phyloP scores from a whole-genome alignment of 2,329 filamentous ascomycete species.

The Neonectria coccinea region DNA sequence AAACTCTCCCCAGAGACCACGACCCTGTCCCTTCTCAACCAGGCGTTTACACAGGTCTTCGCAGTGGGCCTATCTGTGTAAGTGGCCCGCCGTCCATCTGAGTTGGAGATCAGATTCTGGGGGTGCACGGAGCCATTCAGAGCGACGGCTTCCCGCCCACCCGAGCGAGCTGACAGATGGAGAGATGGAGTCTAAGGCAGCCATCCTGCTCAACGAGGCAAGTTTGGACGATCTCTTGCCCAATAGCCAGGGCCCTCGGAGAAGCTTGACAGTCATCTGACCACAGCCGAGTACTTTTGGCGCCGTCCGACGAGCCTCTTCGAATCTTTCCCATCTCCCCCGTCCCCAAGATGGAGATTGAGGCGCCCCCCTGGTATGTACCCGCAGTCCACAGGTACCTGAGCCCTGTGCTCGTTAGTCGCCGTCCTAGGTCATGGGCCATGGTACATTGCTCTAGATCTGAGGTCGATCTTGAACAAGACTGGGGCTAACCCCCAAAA shows the following conservation, averaged over 20 bases:
- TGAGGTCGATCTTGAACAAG: constrained; percentile 35
- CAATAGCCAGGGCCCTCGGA: constrained; percentile 25
- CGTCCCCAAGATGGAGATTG: constrained; percentile 25
- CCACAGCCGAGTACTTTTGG: constrained; percentile 22
- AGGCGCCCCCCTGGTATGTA: constrained; percentile 20
- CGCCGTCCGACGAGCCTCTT: constrained; percentile 16
- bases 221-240: constrained; percentile 11
- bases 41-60: not conserved
- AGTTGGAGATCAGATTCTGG: constrained; percentile 16
- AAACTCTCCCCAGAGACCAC: constrained; percentile 19
- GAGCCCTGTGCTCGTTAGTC: constrained; percentile 4
- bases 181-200: constrained; percentile 26
- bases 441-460: constrained; percentile 27
- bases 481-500: constrained; percentile 32
- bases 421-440: constrained; percentile 16
- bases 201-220: constrained; percentile 18
- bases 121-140: constrained; percentile 16
- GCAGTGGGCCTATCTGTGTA: constrained; percentile 16
- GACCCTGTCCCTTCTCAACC: not conserved
- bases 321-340: constrained; percentile 11
- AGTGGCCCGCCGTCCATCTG: constrained; percentile 10
- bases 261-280: constrained; percentile 35
- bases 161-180: constrained; percentile 29
- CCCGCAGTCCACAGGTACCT: constrained; percentile 28
- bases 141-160: constrained; percentile 21